A percentile compares a stretch with the other conserved stretches of the same genome.
Evolutionary conservation across 768 basidiomycete genomes (phyloP).

Genomic region (Candolleomyces eurysporus): DNA sequence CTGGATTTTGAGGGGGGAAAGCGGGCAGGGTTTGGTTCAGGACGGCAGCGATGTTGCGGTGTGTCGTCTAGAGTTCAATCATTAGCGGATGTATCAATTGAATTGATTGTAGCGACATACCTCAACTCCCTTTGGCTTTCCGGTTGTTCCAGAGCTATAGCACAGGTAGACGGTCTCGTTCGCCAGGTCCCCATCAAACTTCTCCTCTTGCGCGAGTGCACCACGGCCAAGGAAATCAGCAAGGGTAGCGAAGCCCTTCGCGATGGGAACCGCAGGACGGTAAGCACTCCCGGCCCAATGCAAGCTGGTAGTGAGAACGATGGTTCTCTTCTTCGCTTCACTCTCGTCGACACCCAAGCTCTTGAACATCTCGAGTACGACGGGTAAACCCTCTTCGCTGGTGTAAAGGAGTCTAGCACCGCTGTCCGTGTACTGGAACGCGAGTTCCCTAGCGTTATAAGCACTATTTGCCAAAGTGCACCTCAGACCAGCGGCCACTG

Average conservation of each 20-base stretch:
- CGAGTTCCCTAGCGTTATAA: conserved; percentile 68
- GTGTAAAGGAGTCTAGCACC: conserved; percentile 61
- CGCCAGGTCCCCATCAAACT: conserved; percentile 48
- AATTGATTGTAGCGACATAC: conserved; percentile 21
- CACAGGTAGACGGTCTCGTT: conserved; percentile 65
- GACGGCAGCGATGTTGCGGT: conserved; percentile 64
- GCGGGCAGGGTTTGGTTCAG: conserved; percentile 46
- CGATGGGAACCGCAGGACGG: conserved; percentile 20
- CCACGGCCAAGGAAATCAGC: conserved; percentile 54
- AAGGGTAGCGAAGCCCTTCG: conserved; percentile 34
- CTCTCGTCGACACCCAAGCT: conserved; percentile 42
- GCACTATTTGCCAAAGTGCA: conserved; percentile 73
- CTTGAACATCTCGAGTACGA: conserved; percentile 57
- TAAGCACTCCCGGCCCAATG: conserved; percentile 44
- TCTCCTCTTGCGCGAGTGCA: conserved; percentile 48
- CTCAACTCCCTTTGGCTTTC: conserved; percentile 71
- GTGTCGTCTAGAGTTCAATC: conserved; percentile 46
- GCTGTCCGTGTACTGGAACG: conserved; percentile 69
- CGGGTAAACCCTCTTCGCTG: conserved; percentile 56
- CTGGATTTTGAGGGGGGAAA: conserved; percentile 39
- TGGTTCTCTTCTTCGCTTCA: conserved; percentile 51
- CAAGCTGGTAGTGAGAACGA: conserved; percentile 52
- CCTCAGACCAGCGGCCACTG: conserved; percentile 63
- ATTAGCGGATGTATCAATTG: conserved; percentile 1
- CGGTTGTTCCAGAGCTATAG: conserved; percentile 72